A percentile compares a stretch with the other conserved stretches of the same genome.
Conservation (phyloP, 352 stramenopile genomes). For the Globisporangium nagaii region DNA sequence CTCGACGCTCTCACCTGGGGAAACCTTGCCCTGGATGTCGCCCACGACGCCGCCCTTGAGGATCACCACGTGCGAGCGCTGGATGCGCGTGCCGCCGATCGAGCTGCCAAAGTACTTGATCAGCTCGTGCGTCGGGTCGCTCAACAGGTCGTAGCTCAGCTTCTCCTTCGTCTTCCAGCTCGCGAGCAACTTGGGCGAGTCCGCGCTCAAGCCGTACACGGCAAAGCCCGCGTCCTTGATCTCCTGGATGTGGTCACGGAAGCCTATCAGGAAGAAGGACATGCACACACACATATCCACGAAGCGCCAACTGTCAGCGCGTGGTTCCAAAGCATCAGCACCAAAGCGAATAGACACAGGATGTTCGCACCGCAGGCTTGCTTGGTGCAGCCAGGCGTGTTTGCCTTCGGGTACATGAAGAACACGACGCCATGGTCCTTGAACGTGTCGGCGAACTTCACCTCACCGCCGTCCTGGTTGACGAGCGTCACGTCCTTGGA, state of each 20-base stretch:
- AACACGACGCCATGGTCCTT: slow-evolving; percentile 79
- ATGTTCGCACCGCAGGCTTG: slow-evolving; percentile 79
- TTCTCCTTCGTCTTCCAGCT: slow-evolving; percentile 81
- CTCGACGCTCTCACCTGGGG: slow-evolving; percentile 66
- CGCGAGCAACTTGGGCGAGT: slow-evolving; percentile 61
- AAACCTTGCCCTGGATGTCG: slow-evolving; percentile 76
- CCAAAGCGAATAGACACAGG: too few relatives aligned
- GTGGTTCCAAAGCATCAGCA: slow-evolving; percentile 7
- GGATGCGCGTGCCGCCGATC: slow-evolving; percentile 65
- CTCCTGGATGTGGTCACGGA: slow-evolving; percentile 79
- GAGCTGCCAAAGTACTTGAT: slow-evolving; percentile 88
- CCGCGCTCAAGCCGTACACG: slow-evolving; percentile 76
- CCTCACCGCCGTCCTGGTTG: slow-evolving; percentile 62
- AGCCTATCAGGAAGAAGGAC: too few relatives aligned
- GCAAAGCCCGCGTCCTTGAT: slow-evolving; percentile 77
- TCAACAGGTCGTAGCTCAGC: slow-evolving; percentile 77
- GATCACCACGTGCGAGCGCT: slow-evolving; percentile 83
- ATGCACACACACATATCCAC: too few relatives aligned
- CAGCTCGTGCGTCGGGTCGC: slow-evolving; percentile 74
- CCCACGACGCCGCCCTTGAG: slow-evolving; percentile 73
- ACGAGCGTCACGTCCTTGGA: slow-evolving; percentile 59
- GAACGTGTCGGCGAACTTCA: slow-evolving; percentile 62
- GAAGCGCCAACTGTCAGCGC: too few relatives aligned
- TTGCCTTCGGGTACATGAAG: slow-evolving; percentile 87
- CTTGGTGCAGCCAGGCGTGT: slow-evolving; percentile 85